Base-by-base conservation (phyloP, 176 grass and related monocot genomes). In the Bothriochloa decipiens region DNA sequence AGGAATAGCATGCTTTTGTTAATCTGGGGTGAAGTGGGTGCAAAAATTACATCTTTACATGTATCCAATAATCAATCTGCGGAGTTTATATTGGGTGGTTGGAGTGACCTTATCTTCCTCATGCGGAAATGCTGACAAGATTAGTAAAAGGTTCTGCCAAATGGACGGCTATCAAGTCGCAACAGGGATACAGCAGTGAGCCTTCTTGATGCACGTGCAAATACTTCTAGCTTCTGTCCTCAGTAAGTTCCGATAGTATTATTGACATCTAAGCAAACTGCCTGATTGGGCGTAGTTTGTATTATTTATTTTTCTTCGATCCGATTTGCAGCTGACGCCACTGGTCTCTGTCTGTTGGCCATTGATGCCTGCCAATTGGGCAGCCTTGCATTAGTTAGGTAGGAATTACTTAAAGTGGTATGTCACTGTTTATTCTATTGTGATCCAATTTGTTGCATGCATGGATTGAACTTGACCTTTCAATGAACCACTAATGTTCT, bases 331-430 rank as follows among this genome's bases (percentile, higher is more conserved):
- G 7, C 18, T 3, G 73, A 63, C 35, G 50, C 27, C 65, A 82
- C 4, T 37, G 50, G 18, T 73, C 7, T 49, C 45, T 87, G n/a
- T 17, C 16, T 39, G 64, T 52, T 62, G 22, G 50, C 10, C 33
- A 28, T 64, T 11, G 57, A 52, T 79, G 55, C 67, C 22, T 83
- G 12, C 17, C 42, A 35, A 50, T 72, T 55, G 18, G 50, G 45
- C 65, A 83, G 67, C n/a, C 18, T 41, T 79, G 74, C 25, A 26
- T 71, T 83, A 78, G 43, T 65, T 88, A 17, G 40, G n/a, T 77
- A 64, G 27, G 86, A 77, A 62, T 23, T 27, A 32, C 10, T 72
- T 25, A 41, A 41, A 65, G 11, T 70, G 41, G 27, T 3, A 9
- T 39, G 62, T 29, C 36, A 0, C 7, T 57, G 11, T 33, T 37